Evolutionary conservation across 495 filamentous ascomycete species (phyloP).

Genomic region (Rusavskia elegans): DNA sequence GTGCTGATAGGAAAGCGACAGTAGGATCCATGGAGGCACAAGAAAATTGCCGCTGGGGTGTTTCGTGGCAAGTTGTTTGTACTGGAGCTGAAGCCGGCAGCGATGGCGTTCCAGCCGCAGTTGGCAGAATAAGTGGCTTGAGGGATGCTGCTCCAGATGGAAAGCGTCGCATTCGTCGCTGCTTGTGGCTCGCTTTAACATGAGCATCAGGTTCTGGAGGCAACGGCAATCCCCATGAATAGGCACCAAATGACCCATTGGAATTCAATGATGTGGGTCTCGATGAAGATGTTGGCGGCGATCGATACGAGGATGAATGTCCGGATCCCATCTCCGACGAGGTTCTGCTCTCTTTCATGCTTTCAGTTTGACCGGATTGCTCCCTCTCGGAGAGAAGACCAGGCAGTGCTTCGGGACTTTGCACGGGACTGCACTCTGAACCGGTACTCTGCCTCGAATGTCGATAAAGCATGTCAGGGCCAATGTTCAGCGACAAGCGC

Average conservation of each 20-base stretch:
- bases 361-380: neutral
- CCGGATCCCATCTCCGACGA: neutral
- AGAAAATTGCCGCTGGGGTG: slow-evolving; percentile 5
- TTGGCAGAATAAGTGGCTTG: slow-evolving; percentile 22
- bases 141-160: slow-evolving; percentile 20
- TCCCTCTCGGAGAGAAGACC: neutral
- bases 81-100: slow-evolving; percentile 16
- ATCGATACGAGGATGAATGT: slow-evolving; percentile 12
- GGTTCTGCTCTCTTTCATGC: neutral
- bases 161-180: slow-evolving; percentile 23
- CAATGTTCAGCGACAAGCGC: slow-evolving; percentile 11
- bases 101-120: slow-evolving; percentile 6
- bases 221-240: slow-evolving; percentile 5
- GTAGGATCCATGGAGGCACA: slow-evolving; percentile 9
- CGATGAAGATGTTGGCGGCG: slow-evolving; percentile 12
- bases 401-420: neutral
- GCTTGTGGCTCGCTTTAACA: slow-evolving; percentile 4
- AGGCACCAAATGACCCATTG: slow-evolving; percentile 9
- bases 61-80: slow-evolving; percentile 2
- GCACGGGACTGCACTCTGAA: neutral
- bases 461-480: slow-evolving; percentile 3
- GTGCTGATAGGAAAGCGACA: slow-evolving; percentile 8
- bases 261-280: slow-evolving; percentile 12
- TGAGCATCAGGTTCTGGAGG: slow-evolving; percentile 6
- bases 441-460: neutral